Evolutionary conservation across 2,329 filamentous ascomycete genomes (phyloP), one percentile per base, ranked within the genome.

Genomic region (Fusarium napiforme): DNA sequence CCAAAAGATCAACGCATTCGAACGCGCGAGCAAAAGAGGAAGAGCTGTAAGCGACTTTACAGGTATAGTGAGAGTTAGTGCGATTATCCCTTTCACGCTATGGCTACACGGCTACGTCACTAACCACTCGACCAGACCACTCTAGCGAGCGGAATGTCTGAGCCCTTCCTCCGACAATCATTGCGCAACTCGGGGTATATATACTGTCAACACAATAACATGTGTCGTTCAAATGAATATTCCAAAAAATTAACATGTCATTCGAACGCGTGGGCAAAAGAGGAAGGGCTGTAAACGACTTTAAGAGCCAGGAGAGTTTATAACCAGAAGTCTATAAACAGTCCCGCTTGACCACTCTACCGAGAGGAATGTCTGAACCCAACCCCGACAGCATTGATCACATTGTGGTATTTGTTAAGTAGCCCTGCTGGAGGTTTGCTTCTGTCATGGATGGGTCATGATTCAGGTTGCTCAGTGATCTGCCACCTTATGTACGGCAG

Each of bases 1-100:
- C 50, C 50, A 55, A 55, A 55, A 40, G 14, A n/a, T n/a, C 21
- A 28, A 28, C 14, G 50, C 50, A 40, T 16, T 55, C 19, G 50
- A 55, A 55, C 50, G 34, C 50, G 26, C 34, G 34, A 55, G 2
- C 23, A 55, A 55, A 40, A 55, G 50, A 40, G 34, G 50, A 40
- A 28, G 23, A 15, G n/a, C n/a, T 40, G 19, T 55, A 55, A 30
- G 11, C 50, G 15, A 55, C 34, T 40, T 28, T 55, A 53, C 34
- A 53, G 34, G 34, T 36, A 14, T 15, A 39, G 2, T 53, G 23
- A 39, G 47, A 1, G 47, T 26, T 52, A 52, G 47, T 34, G 30
- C 47, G 47, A 52, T 52, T 52, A 23, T 52, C 47, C 47, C 47
- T 52, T 52, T 36, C 47, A 52, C 18, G 47, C 30, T 21, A 28